Evolutionary conservation across 202 grass and related monocot species (phyloP), one percentile per base, ranked within the genome.

Genomic region (Panicum virgatum): DNA sequence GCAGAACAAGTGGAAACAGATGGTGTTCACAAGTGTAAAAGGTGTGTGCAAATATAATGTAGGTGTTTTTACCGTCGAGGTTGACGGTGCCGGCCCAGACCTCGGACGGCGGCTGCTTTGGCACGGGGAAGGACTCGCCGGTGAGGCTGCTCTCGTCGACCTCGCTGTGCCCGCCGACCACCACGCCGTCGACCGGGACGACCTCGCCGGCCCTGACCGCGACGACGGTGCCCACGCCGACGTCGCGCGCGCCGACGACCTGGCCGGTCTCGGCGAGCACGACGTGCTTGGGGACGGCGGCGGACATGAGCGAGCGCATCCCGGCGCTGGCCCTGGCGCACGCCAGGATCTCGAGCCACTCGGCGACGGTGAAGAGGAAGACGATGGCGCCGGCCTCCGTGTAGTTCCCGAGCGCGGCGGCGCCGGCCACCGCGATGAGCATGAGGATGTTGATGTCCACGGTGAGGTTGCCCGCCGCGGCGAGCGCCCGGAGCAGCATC

Each of bases 401-500:
- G 80, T 73, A 97, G 83, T 89, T 84, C 34, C 71, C 54, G 46
- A 94, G 86, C 5, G 79, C 86, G 52, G 79, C 60, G 2, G 92
- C 84, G 19, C 92, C 92, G 68, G 20, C 73, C 52, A 91, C 94
- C 44, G 92, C 88, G 46, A 97, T 82, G 7, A 94, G 60, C 88
- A 97, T 87, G 52, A 97, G 84, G 58, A 92, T 82, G 81, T 97
- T 97, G 85, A 94, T 97, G 81, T 97, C 94, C 11, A 97, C 79
- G 9, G 86, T 15, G 30, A 69, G 79, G 69, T 84, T 79, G 9
- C 79, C 60, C 10, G 93, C 66, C 3, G 90, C 78, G 5, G 78
- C 85, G 22, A 94, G 3, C 1, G 64, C 91, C 10, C 90, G 53
- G 29, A 87, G 68, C 5, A 92, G 22, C 78, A 97, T 88, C 26